Evolutionary conservation across 768 basidiomycete genomes (phyloP).

Genomic region (Gyrodon lividus): DNA sequence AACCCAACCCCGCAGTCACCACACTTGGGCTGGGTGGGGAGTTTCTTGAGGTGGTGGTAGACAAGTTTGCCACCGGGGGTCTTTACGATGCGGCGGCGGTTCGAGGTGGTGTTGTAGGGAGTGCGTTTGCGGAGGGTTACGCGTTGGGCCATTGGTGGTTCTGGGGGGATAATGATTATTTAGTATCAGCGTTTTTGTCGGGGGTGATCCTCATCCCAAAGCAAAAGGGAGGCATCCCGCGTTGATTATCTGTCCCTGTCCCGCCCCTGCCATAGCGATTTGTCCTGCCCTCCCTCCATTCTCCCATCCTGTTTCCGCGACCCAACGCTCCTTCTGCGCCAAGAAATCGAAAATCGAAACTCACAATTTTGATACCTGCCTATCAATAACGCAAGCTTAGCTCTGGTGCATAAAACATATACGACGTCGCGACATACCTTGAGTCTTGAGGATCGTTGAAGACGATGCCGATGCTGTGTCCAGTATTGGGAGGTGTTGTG

Average conservation of each 20-base stretch:
- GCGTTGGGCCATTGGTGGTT: slow-evolving; percentile 87
- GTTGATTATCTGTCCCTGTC: neutral
- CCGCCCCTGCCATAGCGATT: neutral
- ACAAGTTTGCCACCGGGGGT: slow-evolving; percentile 98
- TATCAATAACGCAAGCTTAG: neutral
- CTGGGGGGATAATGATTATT: neutral
- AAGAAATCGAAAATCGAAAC: neutral
- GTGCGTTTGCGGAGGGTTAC: slow-evolving; percentile 99
- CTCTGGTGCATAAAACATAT: neutral
- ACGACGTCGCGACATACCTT: slow-evolving; percentile 6
- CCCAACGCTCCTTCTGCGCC: neutral
- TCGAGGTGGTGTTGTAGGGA: slow-evolving; percentile 97
- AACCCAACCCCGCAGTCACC: slow-evolving; percentile 97
- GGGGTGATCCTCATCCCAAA: neutral
- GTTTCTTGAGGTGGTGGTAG: slow-evolving; percentile 98
- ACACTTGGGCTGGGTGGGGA: slow-evolving; percentile 88
- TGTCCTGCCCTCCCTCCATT: neutral
- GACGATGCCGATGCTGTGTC: slow-evolving; percentile 29
- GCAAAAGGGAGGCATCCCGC: neutral
- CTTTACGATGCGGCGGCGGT: slow-evolving; percentile 92
- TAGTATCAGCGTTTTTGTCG: neutral
- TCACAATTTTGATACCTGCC: neutral
- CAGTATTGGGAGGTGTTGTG: slow-evolving; percentile 21
- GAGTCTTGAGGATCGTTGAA: slow-evolving; percentile 34
- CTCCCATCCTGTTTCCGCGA: neutral